Conservation (phyloP, 2,329 filamentous ascomycete species). For the Aspergillus sp. region DNA sequence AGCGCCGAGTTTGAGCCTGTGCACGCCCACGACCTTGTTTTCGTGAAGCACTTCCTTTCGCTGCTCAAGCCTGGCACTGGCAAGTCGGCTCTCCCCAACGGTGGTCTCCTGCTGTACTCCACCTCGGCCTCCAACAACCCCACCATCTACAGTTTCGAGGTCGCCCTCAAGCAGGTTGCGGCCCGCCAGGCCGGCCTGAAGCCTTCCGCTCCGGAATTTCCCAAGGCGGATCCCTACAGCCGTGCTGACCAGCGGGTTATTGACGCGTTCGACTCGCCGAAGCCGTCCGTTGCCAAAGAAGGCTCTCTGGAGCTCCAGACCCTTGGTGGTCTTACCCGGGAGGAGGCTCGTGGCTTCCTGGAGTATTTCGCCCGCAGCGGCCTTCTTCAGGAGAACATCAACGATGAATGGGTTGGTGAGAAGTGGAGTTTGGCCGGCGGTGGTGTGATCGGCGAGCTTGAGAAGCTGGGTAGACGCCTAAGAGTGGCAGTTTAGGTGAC, state of each 20-base stretch:
- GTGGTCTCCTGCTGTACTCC: constrained; percentile 74
- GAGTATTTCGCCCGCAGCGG: constrained; percentile 93
- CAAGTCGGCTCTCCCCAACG: constrained; percentile 58
- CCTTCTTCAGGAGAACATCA: constrained; percentile 67
- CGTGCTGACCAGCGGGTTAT: constrained; percentile 54
- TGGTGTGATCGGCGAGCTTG: constrained; percentile 82
- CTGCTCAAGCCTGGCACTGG: constrained; percentile 53
- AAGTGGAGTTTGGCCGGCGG: constrained; percentile 81
- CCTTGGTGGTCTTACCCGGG: constrained; percentile 67
- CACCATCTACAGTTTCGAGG: constrained; percentile 63
- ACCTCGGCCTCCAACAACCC: constrained; percentile 71
- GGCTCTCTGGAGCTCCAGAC: constrained; percentile 49
- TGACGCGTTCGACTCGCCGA: constrained; percentile 36
- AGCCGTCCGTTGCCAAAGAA: constrained; percentile 26
- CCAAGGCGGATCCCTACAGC: constrained; percentile 53
- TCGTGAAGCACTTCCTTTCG: constrained; percentile 73
- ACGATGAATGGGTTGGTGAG: constrained; percentile 70
- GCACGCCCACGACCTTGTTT: constrained; percentile 79
- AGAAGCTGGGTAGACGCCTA: constrained; percentile 59
- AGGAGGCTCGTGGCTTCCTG: constrained; percentile 76
- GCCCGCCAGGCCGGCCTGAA: constrained; percentile 41
- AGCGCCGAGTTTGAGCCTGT: constrained; percentile 68
- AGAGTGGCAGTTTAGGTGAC: constrained; percentile 28
- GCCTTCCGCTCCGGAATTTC: constrained; percentile 40
- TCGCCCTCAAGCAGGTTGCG: constrained; percentile 57